A percentile compares a stretch with the other conserved stretches of the same genome.
Conservation (phyloP, 495 filamentous ascomycete genomes). For the Parachaetomium inaequale region DNA sequence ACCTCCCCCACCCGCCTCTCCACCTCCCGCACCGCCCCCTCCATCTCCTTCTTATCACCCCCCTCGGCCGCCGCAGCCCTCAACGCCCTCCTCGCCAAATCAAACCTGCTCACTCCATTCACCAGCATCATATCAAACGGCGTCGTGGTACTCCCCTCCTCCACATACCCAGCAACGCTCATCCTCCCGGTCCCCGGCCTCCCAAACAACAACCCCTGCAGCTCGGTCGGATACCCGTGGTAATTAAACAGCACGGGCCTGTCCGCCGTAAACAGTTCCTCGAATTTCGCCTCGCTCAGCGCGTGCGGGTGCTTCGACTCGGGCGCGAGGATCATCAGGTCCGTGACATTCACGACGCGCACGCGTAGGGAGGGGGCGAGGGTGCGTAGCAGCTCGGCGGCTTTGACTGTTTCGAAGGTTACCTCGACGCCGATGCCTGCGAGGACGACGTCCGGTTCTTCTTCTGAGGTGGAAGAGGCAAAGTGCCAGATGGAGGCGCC, state of each 20-base stretch:
- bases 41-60: slow-evolving; percentile 49
- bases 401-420: slow-evolving; percentile 66
- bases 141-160: slow-evolving; percentile 70
- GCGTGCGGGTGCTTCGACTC: slow-evolving; percentile 62
- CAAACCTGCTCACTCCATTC: slow-evolving; percentile 60
- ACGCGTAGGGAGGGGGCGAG: slow-evolving; percentile 54
- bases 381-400: slow-evolving; percentile 55
- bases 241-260: slow-evolving; percentile 65
- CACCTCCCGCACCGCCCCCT: slow-evolving; percentile 49
- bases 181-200: slow-evolving; percentile 50
- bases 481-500: slow-evolving; percentile 67
- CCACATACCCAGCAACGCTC: slow-evolving; percentile 60
- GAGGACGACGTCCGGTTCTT: slow-evolving; percentile 62
- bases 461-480: slow-evolving; percentile 33
- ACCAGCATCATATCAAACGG: slow-evolving; percentile 73
- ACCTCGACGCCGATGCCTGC: slow-evolving; percentile 68
- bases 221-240: slow-evolving; percentile 62
- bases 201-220: slow-evolving; percentile 63
- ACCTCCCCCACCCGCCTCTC: slow-evolving; percentile 49
- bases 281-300: slow-evolving; percentile 51
- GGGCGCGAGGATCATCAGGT: slow-evolving; percentile 63
- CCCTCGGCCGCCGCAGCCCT: slow-evolving; percentile 31
- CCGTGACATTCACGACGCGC: slow-evolving; percentile 70
- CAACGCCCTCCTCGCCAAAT: slow-evolving; percentile 59
- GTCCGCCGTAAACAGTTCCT: slow-evolving; percentile 60